Conservation (phyloP, 108 stramenopile genomes). For the Nitzschia sp. region DNA sequence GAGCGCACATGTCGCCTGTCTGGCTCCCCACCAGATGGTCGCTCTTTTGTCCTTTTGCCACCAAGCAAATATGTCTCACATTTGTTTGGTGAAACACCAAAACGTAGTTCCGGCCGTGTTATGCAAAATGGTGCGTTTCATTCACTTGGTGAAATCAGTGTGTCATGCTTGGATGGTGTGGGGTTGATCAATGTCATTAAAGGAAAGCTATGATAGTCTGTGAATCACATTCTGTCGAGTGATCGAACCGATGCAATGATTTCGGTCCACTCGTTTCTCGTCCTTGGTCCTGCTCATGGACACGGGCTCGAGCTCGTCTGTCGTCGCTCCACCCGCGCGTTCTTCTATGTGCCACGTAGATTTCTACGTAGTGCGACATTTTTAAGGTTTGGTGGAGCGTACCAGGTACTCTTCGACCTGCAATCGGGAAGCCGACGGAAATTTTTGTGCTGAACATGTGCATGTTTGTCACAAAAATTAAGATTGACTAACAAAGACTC, state of each 20-base stretch:
- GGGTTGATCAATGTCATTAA: neutral
- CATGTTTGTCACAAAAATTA: neutral
- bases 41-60: too few species aligned
- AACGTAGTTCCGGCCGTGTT: constrained; percentile 11
- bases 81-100: constrained; percentile 9
- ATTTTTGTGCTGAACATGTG: too few species aligned
- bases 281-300: neutral
- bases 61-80: too few species aligned
- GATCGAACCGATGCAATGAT: too few species aligned
- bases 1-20: too few species aligned
- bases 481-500: neutral
- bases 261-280: neutral
- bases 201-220: too few species aligned
- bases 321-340: neutral
- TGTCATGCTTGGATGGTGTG: neutral
- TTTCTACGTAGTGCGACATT: neutral
- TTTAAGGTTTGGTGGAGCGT: neutral
- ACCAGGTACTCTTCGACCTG: too few species aligned
- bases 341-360: neutral
- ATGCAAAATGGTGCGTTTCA: constrained; percentile 29
- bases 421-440: too few species aligned
- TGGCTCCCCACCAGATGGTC: too few species aligned
- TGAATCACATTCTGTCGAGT: too few species aligned
- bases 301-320: neutral
- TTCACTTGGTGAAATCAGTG: neutral